Base-by-base conservation (phyloP, 2,329 filamentous ascomycete species). In the Atkinsonella texensis region DNA sequence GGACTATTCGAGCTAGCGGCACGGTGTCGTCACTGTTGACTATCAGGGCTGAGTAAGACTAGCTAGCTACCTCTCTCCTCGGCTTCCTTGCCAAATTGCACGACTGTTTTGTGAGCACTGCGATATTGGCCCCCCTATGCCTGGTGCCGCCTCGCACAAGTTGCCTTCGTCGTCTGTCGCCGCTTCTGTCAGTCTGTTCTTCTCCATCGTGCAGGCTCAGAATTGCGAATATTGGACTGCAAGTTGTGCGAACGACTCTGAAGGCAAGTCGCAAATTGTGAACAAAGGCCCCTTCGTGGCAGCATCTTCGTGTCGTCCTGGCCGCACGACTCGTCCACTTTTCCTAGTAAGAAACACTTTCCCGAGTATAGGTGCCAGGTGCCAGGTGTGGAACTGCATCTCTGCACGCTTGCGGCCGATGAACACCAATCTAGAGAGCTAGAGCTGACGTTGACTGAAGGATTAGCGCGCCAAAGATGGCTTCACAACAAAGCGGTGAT, bases 401-500 rank as follows among this genome's bases (percentile, higher is more conserved):
- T 28, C 23, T 8, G 39, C 31, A 11, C 17, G 18, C 39, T 43
- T 28, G 35, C 38, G n/a, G 9, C 20, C 4, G 15, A 28, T 31
- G 18, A 28, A 28, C 17, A 31, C 44, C n/a, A 15, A 17, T 31
- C 18, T 32, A 13, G 9, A 10, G 46, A 13, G 9, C 23, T 6
- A 33, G 15, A 8, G 18, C 50, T 43, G 11, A 52, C 46, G 42
- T 23, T 17, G 11, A 13, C 18, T n/a, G n/a, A 39, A 52, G 50
- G 15, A 13, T 33, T 8, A 52, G 31, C 33, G 28, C 39, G 32
- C 35, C 43, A 48, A 28, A 11, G 17, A 54, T 52, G 53, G 17
- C 43, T 33, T 48, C 46, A 15, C 47, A 50, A 49, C 53, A 49
- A 35, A 42, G 39, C 47, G 44, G 35, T 17, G 50, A 48, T 20